These are phyloP conservation scores for Aphanomyces stellatus DNA, from an alignment of 352 stramenopile genomes.

Conservation along the genomic window DNA sequence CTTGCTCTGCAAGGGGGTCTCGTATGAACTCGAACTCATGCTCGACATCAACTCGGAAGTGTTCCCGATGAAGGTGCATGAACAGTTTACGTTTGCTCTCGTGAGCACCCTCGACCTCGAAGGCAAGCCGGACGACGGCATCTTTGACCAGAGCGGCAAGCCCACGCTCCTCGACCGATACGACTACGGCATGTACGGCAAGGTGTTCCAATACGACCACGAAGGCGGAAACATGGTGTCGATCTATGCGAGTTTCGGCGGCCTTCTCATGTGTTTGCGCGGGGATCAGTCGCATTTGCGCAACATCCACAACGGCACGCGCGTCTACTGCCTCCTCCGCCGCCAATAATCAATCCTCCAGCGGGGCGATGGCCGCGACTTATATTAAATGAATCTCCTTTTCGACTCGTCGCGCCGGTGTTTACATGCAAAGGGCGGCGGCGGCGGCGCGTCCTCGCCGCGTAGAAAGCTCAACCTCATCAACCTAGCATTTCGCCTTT, in stretches of 20 bases:
- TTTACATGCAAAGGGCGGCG: too few species aligned
- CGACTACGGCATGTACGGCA: constrained; percentile 99
- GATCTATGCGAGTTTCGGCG: constrained; percentile 95
- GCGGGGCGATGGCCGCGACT: too few species aligned
- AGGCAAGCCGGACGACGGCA: constrained; percentile 92
- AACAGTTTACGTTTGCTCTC: constrained; percentile 95
- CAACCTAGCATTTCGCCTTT: too few species aligned
- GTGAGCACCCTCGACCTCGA: constrained; percentile 95
- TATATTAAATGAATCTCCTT: too few species aligned
- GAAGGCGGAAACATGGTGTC: constrained; percentile 89
- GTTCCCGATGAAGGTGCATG: constrained; percentile 91
- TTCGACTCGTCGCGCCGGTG: too few species aligned
- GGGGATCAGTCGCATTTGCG: constrained; percentile 95
- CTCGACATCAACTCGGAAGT: constrained; percentile 98
- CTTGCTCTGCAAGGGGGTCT: constrained; percentile 93
- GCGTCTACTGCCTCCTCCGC: constrained; percentile 90
- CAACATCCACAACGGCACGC: constrained; percentile 95
- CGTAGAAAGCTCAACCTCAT: too few species aligned
- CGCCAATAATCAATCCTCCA: constrained; percentile 53
- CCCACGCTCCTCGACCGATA: constrained; percentile 95
- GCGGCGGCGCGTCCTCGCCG: too few species aligned
- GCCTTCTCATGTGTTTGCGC: constrained; percentile 95
- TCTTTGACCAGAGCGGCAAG: constrained; percentile 88
- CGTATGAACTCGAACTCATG: constrained; percentile 96
- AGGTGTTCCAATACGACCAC: constrained; percentile 96